Base-by-base conservation (phyloP, 371 early-diverging fungal genomes). In the Capillidium rhysosporum region DNA sequence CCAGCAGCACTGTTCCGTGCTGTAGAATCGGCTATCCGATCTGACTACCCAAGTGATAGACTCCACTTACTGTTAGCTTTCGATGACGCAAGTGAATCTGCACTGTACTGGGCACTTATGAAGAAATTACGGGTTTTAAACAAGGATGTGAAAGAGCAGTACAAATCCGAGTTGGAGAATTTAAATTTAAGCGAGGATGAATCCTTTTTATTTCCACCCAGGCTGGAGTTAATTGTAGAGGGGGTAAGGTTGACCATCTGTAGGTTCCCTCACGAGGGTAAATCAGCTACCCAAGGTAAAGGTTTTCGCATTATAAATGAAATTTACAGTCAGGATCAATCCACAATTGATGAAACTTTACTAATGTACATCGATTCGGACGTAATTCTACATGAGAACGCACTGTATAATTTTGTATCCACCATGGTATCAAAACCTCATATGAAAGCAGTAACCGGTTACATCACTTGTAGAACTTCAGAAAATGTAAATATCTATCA, bases 331-430 rank as follows among this genome's bases (percentile, higher is more conserved):
- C 30, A 29, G 23, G 14, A 29, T 14, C 28, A 30, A 39, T 14
- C 10, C n/a, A 21, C 38, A 10, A 16, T 30, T 18, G 51, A 51
- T 24, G 34, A 21, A 29, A 51, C 51, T 24, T 34, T 31, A 12
- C 38, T 51, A 12, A 51, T 51, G 51, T 51, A 31, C 28, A 51
- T 51, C 30, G 51, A 51, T 38, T 51, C 51, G 5, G 51, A 51
- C n/a, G 51, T 51, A 7, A 51, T 51, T 39, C 23, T 51, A 23
- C 51, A 51, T 39, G 51, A 51, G n/a, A 51, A 51, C 20, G 51
- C 51, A 10, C 20, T 51, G 16, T 51, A 51, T 24, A 51, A 51
- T 28, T 51, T 51, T 24, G 51, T 38, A 14, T 51, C 51, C 7
- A 51, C 51, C 7, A 29, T 51, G 38, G 38, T 51, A 3, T 34